Conservation (phyloP, 2,329 filamentous ascomycete genomes). For the Colletotrichum noveboracense region DNA sequence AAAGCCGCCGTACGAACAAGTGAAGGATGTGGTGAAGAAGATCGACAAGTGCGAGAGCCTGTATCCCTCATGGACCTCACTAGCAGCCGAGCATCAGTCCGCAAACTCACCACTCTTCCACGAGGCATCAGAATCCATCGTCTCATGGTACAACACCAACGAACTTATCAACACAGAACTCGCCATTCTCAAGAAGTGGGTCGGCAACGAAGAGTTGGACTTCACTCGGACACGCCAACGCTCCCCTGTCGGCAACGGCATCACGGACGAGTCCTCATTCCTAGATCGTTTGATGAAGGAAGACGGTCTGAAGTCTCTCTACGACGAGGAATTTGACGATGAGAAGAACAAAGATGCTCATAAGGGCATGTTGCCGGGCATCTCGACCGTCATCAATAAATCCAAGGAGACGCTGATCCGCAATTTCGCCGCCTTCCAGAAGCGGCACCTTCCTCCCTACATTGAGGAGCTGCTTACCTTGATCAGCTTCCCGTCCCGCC, state of each 20-base stretch:
- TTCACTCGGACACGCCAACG: slow-evolving; percentile 78
- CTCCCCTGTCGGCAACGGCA: slow-evolving; percentile 72
- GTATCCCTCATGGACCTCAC: slow-evolving; percentile 79
- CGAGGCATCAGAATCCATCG: slow-evolving; percentile 85
- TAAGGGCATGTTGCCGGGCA: slow-evolving; percentile 82
- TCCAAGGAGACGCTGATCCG: slow-evolving; percentile 90
- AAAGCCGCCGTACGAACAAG: slow-evolving; percentile 86
- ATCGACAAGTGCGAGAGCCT: slow-evolving; percentile 88
- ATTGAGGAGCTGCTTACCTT: slow-evolving; percentile 95
- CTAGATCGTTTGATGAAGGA: slow-evolving; percentile 95
- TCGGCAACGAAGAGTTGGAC: slow-evolving; percentile 93
- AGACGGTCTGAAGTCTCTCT: slow-evolving; percentile 89
- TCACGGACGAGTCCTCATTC: slow-evolving; percentile 91
- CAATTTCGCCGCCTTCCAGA: slow-evolving; percentile 83
- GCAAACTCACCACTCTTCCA: slow-evolving; percentile 79
- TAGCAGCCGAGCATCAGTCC: slow-evolving; percentile 77
- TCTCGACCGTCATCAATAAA: slow-evolving; percentile 88
- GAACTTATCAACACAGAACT: slow-evolving; percentile 95
- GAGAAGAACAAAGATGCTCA: slow-evolving; percentile 41
- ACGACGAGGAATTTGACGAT: slow-evolving; percentile 64
- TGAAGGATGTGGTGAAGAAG: slow-evolving; percentile 86
- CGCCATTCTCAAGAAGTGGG: slow-evolving; percentile 91
- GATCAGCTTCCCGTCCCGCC: slow-evolving; percentile 94
- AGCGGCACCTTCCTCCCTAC: slow-evolving; percentile 91
- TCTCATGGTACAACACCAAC: slow-evolving; percentile 97